Base-by-base conservation (phyloP, 2,329 filamentous ascomycete species). In the Botryotinia narcissicola region DNA sequence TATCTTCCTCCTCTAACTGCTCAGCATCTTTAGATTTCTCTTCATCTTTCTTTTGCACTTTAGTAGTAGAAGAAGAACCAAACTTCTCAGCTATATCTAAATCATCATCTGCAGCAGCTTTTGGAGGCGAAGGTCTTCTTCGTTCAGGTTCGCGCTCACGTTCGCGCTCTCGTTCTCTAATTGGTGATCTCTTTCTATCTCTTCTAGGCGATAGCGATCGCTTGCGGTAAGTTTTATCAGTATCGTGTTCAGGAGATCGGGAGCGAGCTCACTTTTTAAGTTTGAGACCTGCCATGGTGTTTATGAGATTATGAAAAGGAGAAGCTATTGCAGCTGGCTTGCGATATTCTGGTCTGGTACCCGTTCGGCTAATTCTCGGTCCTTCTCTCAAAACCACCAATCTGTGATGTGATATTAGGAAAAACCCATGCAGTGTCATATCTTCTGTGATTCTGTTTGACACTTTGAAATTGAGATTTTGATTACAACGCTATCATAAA, bases 41-140 rank as follows among this genome's bases (percentile, higher is more conserved):
- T 71, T 75, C 71, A n/a, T 68, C 54, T 32, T 54, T 68, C 35
- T 48, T 67, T 12, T 37, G 46, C 20, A 5, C 35, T 29, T 67
- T 51, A 35, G 69, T 60, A 22, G 46, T 25, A 48, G 71, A 67
- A 40, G 74, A 75, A 32, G 74, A 14, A 12, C 79, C 79, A 60
- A 81, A 81, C 73, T 80, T 81, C n/a, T 78, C 78, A 67, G 78
- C 78, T 35, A 80, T 74, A 32, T 79, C 79, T 44, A 81, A 80
- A 71, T 80, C 79, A 70, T 80, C 80, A 40, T 80, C 75, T 14
- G 77, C 75, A 16, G 75, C 75, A 71, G 69, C 54, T 69, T 20
- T 37, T 77, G 83, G 83, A 70, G 79, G 84, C 64, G 84, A 80
- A 74, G 89, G 89, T 70, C 88, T 87, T 75, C 87, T 83, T 73